Evolutionary conservation across 176 grass and related monocot species (phyloP).

Genomic region (Chloris gayana): DNA sequence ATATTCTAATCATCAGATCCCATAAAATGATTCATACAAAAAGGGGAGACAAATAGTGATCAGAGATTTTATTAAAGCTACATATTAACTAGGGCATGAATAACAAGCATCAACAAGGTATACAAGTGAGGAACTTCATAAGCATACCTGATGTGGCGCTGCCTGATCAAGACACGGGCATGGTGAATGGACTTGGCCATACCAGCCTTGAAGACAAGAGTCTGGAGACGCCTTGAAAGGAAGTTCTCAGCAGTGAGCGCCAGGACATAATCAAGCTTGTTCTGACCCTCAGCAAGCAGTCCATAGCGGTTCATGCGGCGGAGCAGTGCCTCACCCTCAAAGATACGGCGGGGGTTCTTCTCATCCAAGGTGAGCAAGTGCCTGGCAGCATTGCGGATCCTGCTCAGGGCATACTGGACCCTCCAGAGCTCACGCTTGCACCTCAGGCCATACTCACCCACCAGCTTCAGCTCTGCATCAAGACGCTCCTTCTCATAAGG

Average conservation of each 20-base stretch:
- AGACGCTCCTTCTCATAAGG: slow-evolving; percentile 85
- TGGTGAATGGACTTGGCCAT: slow-evolving; percentile 85
- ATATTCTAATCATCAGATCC: slow-evolving; percentile 39
- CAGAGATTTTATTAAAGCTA: neutral
- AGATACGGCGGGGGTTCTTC: slow-evolving; percentile 79
- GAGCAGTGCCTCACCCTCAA: slow-evolving; percentile 76
- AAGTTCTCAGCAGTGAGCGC: slow-evolving; percentile 80
- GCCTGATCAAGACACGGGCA: slow-evolving; percentile 73
- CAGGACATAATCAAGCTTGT: slow-evolving; percentile 82
- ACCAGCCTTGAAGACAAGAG: slow-evolving; percentile 78
- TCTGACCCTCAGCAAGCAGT: slow-evolving; percentile 69
- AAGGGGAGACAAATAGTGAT: too few relatives aligned
- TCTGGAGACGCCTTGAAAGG: slow-evolving; percentile 70
- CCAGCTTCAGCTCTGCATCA: slow-evolving; percentile 67
- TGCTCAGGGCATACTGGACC: slow-evolving; percentile 69
- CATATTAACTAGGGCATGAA: neutral
- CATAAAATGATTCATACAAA: neutral
- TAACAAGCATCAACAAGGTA: neutral
- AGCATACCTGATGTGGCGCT: slow-evolving; percentile 70
- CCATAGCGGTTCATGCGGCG: slow-evolving; percentile 77
- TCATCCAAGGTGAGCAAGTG: slow-evolving; percentile 75
- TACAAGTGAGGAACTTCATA: neutral
- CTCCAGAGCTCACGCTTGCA: slow-evolving; percentile 79
- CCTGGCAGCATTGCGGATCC: slow-evolving; percentile 76
- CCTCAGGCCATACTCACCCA: slow-evolving; percentile 74